These are phyloP conservation scores for Penicillium argentinense DNA, from an alignment of 495 filamentous ascomycete species.

Conservation along the genomic window DNA sequence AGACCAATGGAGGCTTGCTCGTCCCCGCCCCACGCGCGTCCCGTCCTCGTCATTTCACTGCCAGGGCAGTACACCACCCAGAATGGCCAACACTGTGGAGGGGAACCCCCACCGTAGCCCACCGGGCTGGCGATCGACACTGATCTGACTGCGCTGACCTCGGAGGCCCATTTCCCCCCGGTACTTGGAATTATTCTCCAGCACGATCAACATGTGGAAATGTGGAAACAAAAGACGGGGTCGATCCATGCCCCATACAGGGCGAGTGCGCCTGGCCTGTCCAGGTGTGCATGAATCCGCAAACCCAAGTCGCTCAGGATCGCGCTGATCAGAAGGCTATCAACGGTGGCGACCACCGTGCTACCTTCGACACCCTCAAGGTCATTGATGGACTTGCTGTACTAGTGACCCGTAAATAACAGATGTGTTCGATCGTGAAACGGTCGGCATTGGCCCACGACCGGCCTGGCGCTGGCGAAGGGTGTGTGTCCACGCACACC, in stretches of 20 bases:
- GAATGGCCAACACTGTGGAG: background rate
- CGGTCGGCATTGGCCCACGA: slow-evolving; percentile 28
- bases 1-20: slow-evolving; percentile 3
- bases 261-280: no score
- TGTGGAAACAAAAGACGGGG: slow-evolving; percentile 3
- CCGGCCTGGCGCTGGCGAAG: no score
- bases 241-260: slow-evolving; percentile 19
- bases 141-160: slow-evolving; percentile 9
- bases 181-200: slow-evolving; percentile 5
- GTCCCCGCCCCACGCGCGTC: slow-evolving; percentile 17
- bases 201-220: slow-evolving; percentile 22
- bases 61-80: slow-evolving; percentile 8
- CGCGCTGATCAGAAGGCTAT: slow-evolving; percentile 23
- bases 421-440: slow-evolving; percentile 26
- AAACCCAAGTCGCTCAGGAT: slow-evolving; percentile 15
- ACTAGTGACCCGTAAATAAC: no score
- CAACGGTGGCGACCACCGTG: slow-evolving; percentile 27
- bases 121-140: slow-evolving; percentile 11
- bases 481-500: background rate
- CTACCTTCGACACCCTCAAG: slow-evolving; percentile 3
- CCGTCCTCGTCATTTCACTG: slow-evolving; percentile 22
- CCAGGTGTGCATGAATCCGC: slow-evolving; percentile 3
- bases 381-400: no score
- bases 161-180: slow-evolving; percentile 8
- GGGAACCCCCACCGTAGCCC: background rate